A percentile compares a stretch with the other conserved stretches of the same genome.
Conservation (phyloP, 306 rosid genomes). For the Lupinus albus region DNA sequence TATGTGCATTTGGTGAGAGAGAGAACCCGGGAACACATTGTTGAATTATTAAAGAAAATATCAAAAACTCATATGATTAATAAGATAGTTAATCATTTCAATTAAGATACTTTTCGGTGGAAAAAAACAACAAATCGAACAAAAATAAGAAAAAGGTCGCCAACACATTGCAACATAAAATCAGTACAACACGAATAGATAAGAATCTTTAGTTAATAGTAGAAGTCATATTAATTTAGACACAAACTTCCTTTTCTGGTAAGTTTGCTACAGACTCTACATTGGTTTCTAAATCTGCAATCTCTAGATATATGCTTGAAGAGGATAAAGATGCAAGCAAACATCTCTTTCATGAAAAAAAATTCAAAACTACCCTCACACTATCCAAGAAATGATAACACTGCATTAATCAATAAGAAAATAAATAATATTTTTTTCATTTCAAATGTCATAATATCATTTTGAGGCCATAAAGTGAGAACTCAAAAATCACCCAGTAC, state of each 20-base stretch:
- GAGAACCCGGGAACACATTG: not conserved
- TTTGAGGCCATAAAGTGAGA: constrained; percentile 13
- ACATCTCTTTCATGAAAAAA: constrained; percentile 5
- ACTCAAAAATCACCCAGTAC: constrained; percentile 9
- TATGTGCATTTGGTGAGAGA: not conserved
- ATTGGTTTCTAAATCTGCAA: constrained; percentile 3
- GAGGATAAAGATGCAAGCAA: constrained; percentile 18
- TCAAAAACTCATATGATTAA: constrained; percentile 2
- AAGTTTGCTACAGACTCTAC: not conserved
- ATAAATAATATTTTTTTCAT: constrained; percentile 1
- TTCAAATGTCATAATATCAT: not conserved
- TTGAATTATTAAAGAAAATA: not conserved
- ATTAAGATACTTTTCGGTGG: constrained; percentile 7
- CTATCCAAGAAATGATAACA: constrained; percentile 22
- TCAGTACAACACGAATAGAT: not conserved
- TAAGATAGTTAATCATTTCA: constrained; percentile 11
- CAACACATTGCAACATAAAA: not conserved
- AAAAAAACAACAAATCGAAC: not conserved
- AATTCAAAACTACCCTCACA: constrained; percentile 2
- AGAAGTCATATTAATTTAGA: not conserved
- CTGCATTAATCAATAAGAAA: not conserved
- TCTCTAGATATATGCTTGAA: not conserved
- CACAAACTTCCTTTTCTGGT: constrained; percentile 12
- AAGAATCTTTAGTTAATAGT: not conserved
- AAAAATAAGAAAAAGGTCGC: not conserved